Base-by-base conservation (phyloP, 163 green algal species). In the Chlamydomonas reinhardtii region DNA sequence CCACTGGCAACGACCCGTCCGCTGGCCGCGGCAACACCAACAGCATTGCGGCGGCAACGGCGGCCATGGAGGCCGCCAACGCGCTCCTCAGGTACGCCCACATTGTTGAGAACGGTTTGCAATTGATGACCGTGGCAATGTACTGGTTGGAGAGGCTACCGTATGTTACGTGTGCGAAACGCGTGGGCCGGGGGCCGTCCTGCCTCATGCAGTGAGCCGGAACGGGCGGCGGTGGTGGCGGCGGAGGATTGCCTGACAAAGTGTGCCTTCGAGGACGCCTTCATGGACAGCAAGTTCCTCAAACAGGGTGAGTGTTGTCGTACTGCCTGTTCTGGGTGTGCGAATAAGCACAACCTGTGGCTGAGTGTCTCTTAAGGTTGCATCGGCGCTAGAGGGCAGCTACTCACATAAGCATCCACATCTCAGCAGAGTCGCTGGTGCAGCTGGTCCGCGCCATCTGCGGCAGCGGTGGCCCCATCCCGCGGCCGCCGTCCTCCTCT, bases 251-350 rank as follows among this genome's bases (percentile, higher is more conserved):
- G 79, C 79, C 54, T 94, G 31, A 76, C 89, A 59, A 87, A 87
- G 17, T 99, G 96, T 87, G 89, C 89, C n/a, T 94, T 99, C 34
- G 94, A 97, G 32, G 95, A 98, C 39, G 79, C 99, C 5, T 97
- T 99, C 87, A 92, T 92, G 11, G 96, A 98, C 84, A 97, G 89
- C 88, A 97, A 97, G 85, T 99, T 98, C 91, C 90, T 99, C 77
- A 91, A 87, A 90, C 91, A 81, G 83, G 90, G 89, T 90, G 82
- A 15, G 86, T 37, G n/a, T 2, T 34, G 35, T 48, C 2, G 35
- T 29, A 34, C 52, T 32, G 54, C 22, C 0, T 65, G n/a, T 48
- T 8, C 39, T 48, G 39, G 39, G 5, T 14, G 39, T 48, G n/a
- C n/a, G n/a, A n/a, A n/a, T n/a, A n/a, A n/a, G n/a, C n/a, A n/a